Base-by-base conservation (phyloP, 768 basidiomycete species). In the Lentinula aciculospora region DNA sequence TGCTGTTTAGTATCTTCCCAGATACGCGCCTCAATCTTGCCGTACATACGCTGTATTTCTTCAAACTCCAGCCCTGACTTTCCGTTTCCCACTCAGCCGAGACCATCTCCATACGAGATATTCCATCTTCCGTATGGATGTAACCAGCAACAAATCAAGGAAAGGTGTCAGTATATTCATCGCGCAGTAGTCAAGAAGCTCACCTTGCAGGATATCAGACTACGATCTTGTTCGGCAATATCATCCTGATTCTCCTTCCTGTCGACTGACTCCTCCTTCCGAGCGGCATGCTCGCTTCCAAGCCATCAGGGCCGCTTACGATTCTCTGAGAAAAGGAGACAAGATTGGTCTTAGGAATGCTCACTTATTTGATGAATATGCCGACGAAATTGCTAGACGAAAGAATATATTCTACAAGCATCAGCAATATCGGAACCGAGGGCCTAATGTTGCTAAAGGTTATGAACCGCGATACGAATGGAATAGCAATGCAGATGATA, bases 211-310 rank as follows among this genome's bases (percentile, higher is more conserved):
- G n/a, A n/a, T n/a, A 10, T 40, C 60, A 89, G 89, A 90, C 67
- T 89, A 85, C 63, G 88, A 90, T 29, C 79, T 91, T 39, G 88
- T 87, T 37, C 82, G 84, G 45, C 66, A 75, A 9, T 81, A 89
- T 65, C 89, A 92, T 64, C 89, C 89, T 3, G 89, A 92, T 66
- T 81, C 83, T 3, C 71, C 75, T 3, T 66, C 71, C 9, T 73
- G 75, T 27, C 75, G 75, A 5, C 56, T 63, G 19, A 59, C 83
- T 19, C 66, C 80, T 1, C 65, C 80, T 5, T 64, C 70, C 39
- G 68, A 78, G 48, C 78, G 82, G 7, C 85, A 84, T 58, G 71
- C 75, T 6, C 80, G 81, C 3, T 92, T 91, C 62, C 85, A 84
- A 56, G 72, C 80, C 40, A 82, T 91, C 49, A 78, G 80, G 7